A percentile compares a stretch with the other conserved stretches of the same genome.
Conservation (phyloP, 1,139 yeast species). For the Saccharomyces pastorianus region DNA sequence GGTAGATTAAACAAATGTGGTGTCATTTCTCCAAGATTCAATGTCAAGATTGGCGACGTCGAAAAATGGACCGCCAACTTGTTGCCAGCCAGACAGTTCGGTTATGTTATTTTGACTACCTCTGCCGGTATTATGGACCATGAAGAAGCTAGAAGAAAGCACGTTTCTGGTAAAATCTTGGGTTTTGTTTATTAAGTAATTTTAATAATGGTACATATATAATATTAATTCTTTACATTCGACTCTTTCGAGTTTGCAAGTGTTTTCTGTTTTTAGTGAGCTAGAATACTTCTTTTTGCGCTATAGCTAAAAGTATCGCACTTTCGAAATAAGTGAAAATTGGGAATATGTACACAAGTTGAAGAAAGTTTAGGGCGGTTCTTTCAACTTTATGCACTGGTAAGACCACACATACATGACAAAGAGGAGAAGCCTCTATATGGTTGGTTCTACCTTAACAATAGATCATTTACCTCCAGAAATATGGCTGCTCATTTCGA, state of each 20-base stretch:
- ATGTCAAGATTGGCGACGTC: slow-evolving; percentile 84
- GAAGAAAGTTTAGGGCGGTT: not conserved
- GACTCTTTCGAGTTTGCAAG: not conserved
- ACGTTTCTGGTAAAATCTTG: slow-evolving; percentile 94
- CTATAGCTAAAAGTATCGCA: not conserved
- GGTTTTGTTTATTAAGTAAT: slow-evolving; percentile 79
- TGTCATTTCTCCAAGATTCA: slow-evolving; percentile 96
- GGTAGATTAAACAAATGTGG: slow-evolving; percentile 99
- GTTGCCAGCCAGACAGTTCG: slow-evolving; percentile 97
- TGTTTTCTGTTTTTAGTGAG: not conserved
- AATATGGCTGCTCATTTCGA: not conserved
- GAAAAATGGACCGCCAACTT: slow-evolving; percentile 98
- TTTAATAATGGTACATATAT: not conserved
- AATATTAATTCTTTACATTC: not conserved
- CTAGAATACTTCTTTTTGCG: not conserved
- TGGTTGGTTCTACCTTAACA: not conserved
- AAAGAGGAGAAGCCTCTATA: not conserved
- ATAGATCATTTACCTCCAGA: slow-evolving; percentile 1
- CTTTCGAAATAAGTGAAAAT: not conserved
- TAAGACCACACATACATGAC: not conserved
- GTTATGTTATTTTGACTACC: slow-evolving; percentile 93
- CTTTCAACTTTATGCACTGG: not conserved
- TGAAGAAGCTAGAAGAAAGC: slow-evolving; percentile 99
- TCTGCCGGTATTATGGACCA: slow-evolving; percentile 99
- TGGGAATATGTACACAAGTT: not conserved